Conservation (phyloP, 371 early-diverging fungal genomes). For the Chytridiales sp. region DNA sequence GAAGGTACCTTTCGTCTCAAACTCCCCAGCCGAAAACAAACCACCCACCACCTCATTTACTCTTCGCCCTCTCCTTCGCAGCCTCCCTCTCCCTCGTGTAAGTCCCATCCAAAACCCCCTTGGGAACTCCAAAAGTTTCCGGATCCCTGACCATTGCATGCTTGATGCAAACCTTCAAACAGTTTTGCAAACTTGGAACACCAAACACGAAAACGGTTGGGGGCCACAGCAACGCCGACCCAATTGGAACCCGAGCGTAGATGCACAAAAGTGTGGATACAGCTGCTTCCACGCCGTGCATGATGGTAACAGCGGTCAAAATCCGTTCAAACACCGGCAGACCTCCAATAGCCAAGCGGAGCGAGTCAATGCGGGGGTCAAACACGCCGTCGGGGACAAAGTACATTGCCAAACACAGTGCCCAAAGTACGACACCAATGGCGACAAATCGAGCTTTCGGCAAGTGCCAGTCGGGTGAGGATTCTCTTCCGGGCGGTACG, state of each 20-base stretch:
- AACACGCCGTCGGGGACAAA: constrained; percentile 13
- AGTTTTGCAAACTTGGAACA: constrained; percentile 28
- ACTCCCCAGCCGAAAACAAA: too few relatives aligned
- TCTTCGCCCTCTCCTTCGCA: constrained; percentile 2
- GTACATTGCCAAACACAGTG: background rate
- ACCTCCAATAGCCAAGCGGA: constrained; percentile 7
- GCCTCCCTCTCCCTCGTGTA: constrained; percentile 20
- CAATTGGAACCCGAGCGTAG: constrained; percentile 19
- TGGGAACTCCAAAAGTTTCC: constrained; percentile 30
- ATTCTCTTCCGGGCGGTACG: constrained; percentile 8
- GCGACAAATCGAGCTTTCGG: constrained; percentile 14
- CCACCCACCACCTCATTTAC: background rate
- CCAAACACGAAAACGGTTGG: constrained; percentile 29
- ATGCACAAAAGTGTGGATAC: constrained; percentile 19
- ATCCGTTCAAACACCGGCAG: constrained; percentile 2
- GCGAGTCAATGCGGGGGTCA: constrained; percentile 9
- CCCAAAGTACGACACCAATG: constrained; percentile 12
- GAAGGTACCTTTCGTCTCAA: too few relatives aligned
- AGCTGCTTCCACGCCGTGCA: constrained; percentile 20
- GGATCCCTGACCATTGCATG: constrained; percentile 25
- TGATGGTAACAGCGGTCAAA: constrained; percentile 10
- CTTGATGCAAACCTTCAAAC: constrained; percentile 23
- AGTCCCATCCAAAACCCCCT: constrained; percentile 24
- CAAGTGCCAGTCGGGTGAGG: constrained; percentile 10
- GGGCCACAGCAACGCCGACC: constrained; percentile 17